phyloP scores from a whole-genome alignment of 2,329 filamentous ascomycete genomes.

The Arthrobotrys iridis region DNA sequence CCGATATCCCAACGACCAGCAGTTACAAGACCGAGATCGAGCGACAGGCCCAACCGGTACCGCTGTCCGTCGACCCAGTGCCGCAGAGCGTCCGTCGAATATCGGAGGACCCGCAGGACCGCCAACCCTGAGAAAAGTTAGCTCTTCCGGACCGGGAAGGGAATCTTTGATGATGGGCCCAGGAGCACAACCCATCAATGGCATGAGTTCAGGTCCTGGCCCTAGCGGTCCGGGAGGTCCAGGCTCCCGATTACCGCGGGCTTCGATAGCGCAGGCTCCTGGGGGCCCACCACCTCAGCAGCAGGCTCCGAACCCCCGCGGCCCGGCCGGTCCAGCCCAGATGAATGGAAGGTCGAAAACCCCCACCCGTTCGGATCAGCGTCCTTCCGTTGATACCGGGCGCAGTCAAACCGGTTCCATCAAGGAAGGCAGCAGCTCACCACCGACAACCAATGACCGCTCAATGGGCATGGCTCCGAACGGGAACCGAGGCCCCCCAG shows the following conservation, averaged over 20 bases:
- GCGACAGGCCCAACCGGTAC: constrained; percentile 8
- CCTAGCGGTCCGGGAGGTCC: constrained; percentile 54
- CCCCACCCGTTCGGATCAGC: constrained; percentile 64
- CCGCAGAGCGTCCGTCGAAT: constrained; percentile 60
- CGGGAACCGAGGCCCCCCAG: constrained; percentile 32
- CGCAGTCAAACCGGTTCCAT: constrained; percentile 26
- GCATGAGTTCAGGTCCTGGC: constrained; percentile 55
- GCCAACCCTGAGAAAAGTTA: constrained; percentile 53
- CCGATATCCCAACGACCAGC: constrained; percentile 85
- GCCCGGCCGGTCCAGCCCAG: constrained; percentile 35
- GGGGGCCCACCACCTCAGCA: constrained; percentile 73
- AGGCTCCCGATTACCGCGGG: constrained; percentile 70
- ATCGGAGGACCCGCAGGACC: constrained; percentile 57
- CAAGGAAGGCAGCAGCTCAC: constrained; percentile 35
- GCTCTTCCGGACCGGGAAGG: constrained; percentile 51
- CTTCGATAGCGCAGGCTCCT: constrained; percentile 69
- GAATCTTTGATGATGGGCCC: constrained; percentile 52
- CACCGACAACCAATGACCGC: constrained; percentile 54
- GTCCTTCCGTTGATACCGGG: constrained; percentile 62
- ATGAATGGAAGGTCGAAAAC: constrained; percentile 63
- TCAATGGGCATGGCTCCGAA: constrained; percentile 17
- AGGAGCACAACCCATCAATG: constrained; percentile 58
- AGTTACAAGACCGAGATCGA: constrained; percentile 57
- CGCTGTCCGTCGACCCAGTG: constrained; percentile 38
- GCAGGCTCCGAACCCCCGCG: constrained; percentile 69